phyloP scores from a whole-genome alignment of 129 eudicot species.

The Dittrichia graveolens region DNA sequence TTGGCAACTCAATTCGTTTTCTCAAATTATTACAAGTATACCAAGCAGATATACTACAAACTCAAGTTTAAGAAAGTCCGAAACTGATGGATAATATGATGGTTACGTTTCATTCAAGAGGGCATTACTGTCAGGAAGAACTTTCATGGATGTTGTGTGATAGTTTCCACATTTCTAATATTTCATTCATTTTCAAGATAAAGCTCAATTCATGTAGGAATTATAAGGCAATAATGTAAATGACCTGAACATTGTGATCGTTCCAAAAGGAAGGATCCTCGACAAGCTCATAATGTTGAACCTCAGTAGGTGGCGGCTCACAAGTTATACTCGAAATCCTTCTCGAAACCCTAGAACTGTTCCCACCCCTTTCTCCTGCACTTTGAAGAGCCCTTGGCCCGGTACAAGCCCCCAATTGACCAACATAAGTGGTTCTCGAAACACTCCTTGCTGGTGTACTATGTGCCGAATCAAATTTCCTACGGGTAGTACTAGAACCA shows the following conservation, averaged over 20 bases:
- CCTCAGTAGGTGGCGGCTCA: slow-evolving; percentile 40
- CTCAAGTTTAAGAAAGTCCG: not conserved
- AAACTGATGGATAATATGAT: not conserved
- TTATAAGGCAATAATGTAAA: slow-evolving; percentile 11
- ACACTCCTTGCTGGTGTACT: slow-evolving; percentile 60
- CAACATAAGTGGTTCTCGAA: slow-evolving; percentile 36
- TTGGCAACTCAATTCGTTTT: not conserved
- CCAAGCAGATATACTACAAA: not conserved
- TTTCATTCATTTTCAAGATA: not conserved
- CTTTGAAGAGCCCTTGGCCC: slow-evolving; percentile 44
- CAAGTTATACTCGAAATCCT: slow-evolving; percentile 36
- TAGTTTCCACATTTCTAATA: not conserved
- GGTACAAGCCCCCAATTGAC: slow-evolving; percentile 40
- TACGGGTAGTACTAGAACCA: slow-evolving; percentile 23
- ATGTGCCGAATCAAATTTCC: slow-evolving; percentile 50
- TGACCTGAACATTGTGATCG: slow-evolving; percentile 94
- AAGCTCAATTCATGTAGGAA: not conserved
- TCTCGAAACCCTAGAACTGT: slow-evolving; percentile 57
- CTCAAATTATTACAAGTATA: not conserved
- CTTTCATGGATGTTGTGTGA: no score
- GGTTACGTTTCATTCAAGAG: not conserved
- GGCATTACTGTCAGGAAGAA: no score
- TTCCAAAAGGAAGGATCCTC: slow-evolving; percentile 80
- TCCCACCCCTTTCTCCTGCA: slow-evolving; percentile 47
- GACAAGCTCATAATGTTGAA: slow-evolving; percentile 64